Base-by-base conservation (phyloP, 805 yeast genomes). In the Ogataea nonfermentans region DNA sequence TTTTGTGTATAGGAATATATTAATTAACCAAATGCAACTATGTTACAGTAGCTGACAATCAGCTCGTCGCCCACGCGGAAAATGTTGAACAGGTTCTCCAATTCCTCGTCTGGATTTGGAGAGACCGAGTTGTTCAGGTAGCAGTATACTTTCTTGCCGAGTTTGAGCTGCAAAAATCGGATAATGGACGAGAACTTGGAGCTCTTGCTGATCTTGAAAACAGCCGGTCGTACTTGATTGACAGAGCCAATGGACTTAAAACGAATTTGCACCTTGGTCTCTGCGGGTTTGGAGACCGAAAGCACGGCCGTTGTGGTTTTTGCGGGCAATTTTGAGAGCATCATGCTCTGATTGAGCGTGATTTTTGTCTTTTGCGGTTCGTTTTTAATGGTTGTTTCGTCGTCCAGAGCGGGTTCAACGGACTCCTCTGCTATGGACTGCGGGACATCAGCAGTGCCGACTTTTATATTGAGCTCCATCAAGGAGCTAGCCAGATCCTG, bases 241-340 rank as follows among this genome's bases (percentile, higher is more conserved):
- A 58, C 43, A 0, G 83, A 71, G 0, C 86, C 86, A 24, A 81
- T 74, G 2, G 86, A 73, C 44, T 72, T 76, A 51, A 81, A 76
- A 24, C 85, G 57, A 7, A 79, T 61, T 1, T 74, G 68, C 11
- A 78, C 60, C 48, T 70, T 73, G 10, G 34, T 25, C 6, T 26
- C 39, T 8, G 47, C 35, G 1, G 48, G 46, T 20, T 41, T 41
- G 3, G 56, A 46, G 4, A 46, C 48, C 4, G 35, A 32, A 3
- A 56, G 48, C 10, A 53, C 43, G 1, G 60, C 47, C 15, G 53
- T 41, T 3, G 56, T 52, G 6, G 63, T 51, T 29, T 46, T 46
- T 4, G 40, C 35, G 9, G 62, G 54, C 19, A 59, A 36, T 22
- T 43, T 49, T 0, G 56, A 40, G 15, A 60, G 35, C 31, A 60